These are phyloP conservation scores for Arthrobotrys iridis DNA, from an alignment of 2,329 filamentous ascomycete genomes.

Conservation along the genomic window DNA sequence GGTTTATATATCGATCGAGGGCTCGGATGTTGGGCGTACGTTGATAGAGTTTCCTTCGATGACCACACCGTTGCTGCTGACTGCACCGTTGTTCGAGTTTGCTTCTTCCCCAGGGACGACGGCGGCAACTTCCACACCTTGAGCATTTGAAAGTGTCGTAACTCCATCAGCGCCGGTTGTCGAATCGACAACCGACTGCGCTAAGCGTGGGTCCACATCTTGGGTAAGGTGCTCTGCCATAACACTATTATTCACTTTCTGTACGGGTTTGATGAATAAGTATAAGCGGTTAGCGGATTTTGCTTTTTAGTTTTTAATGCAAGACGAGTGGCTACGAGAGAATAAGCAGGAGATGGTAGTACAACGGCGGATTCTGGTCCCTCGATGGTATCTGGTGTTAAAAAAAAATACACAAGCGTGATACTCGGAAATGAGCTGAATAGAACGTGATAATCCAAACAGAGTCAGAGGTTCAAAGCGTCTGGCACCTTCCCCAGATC, in stretches of 20 bases:
- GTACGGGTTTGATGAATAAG: conserved; percentile 47
- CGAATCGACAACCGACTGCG: conserved; percentile 67
- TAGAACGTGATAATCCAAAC: conserved; percentile 17
- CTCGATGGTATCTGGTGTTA: too few relatives aligned
- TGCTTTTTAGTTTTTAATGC: background rate
- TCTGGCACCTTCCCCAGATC: conserved; percentile 12
- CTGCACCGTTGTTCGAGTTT: conserved; percentile 33
- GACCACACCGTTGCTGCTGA: conserved; percentile 27
- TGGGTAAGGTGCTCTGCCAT: conserved; percentile 71
- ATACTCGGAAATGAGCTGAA: conserved; percentile 20
- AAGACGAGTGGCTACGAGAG: too few relatives aligned
- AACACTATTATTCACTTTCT: conserved; percentile 65
- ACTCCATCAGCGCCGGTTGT: conserved; percentile 68
- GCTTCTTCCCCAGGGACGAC: conserved; percentile 58
- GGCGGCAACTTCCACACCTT: conserved; percentile 61
- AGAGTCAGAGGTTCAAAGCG: conserved; percentile 19
- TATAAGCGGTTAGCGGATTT: background rate
- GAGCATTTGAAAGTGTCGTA: conserved; percentile 62
- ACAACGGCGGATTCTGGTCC: too few relatives aligned
- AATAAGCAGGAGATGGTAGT: too few relatives aligned
- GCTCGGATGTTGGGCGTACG: conserved; percentile 18
- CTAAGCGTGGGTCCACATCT: conserved; percentile 70
- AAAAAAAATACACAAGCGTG: background rate
- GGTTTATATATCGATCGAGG: background rate
- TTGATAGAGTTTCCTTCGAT: conserved; percentile 35